Evolutionary conservation across 768 basidiomycete genomes (phyloP), one percentile per base, ranked within the genome.

Genomic region (Cystofilobasidium capitatum): DNA sequence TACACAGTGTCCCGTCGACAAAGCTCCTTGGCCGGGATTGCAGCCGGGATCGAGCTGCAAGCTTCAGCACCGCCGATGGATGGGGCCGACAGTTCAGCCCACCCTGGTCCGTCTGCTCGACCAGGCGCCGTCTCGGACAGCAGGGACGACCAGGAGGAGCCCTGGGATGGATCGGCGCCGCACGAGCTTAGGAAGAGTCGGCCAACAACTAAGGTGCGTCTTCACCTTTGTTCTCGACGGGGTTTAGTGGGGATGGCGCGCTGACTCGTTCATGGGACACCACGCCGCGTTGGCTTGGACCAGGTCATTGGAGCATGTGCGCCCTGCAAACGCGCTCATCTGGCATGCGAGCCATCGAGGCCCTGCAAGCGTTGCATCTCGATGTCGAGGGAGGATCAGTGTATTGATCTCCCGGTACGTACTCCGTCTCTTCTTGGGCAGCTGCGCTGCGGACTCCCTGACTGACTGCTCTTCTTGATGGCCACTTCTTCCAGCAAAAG

Each of bases 301-400:
- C 51, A 55, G 51, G 51, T 55, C 51, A 26, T 55, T 6, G 51
- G 51, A 6, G 51, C 51, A 26, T 55, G 51, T 31, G 51, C 51
- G 31, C 51, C 51, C 14, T 55, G 51, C 51, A 55, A 55, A 31
- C 51, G 51, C 12, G 51, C 51, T 9, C 51, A 55, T n/a, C 14
- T 55, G 5, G 51, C 51, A 9, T 55, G 51, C 51, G 51, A 55
- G 51, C 51, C 51, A 14, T 55, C 51, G 16, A 16, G 51, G 17
- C 51, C 51, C 6, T 55, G 51, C 51, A 29, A 33, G 51, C 51
- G 51, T 20, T 55, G 51, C 14, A 16, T 33, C 51, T 29, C 51
- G 2, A 55, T 55, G 51, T 8, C 29, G 2, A 29, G 51, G 29
- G 51, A 55, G 29, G 51, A 55, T 17, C 51, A 55, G 14, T 55